Base-by-base conservation (phyloP, 768 basidiomycete genomes). In the Tricholoma matsutake region DNA sequence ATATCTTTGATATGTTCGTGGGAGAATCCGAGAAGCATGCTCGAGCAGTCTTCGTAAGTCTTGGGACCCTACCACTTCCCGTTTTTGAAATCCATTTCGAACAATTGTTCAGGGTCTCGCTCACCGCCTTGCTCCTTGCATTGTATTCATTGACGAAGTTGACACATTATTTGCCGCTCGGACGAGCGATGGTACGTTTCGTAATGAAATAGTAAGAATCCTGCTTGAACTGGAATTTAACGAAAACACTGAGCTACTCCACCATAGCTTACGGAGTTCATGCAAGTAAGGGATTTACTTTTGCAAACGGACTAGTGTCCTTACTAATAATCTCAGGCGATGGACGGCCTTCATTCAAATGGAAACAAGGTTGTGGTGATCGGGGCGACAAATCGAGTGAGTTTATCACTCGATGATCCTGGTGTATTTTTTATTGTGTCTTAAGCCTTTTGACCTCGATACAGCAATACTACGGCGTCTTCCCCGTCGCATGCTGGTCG, bases 111-210 rank as follows among this genome's bases (percentile, higher is more conserved):
- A 91, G 74, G 84, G 84, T 18, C 80, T 92, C 16, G 91, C 91
- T 16, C 75, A 80, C 52, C 89, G 90, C n/a, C 80, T 88, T 18
- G 86, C 90, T 63, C 90, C 90, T 1, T 79, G 83, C 54, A 89
- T 92, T 69, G 86, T 92, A 60, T 91, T 92, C 73, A 87, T 92
- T 64, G 91, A 92, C 68, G 90, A 92, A 73, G 89, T 92, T 62
- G 90, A 92, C 64, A 83, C 85, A 0, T 83, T 91, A 68, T 74
- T 92, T 31, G 28, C 61, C 31, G 58, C 58, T 34, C 53, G 65
- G 32, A 34, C 35, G 31, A 56, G 34, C 37, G 37, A 49, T 43
- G 60, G 47, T n/a, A n/a, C n/a, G 10, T 8, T 7, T 53, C 22
- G 18, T 60, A 1, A 35, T 39, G 54, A 56, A 13, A 6, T 63